Evolutionary conservation across 768 basidiomycete species (phyloP).

Genomic region (Tulasnella sp.): DNA sequence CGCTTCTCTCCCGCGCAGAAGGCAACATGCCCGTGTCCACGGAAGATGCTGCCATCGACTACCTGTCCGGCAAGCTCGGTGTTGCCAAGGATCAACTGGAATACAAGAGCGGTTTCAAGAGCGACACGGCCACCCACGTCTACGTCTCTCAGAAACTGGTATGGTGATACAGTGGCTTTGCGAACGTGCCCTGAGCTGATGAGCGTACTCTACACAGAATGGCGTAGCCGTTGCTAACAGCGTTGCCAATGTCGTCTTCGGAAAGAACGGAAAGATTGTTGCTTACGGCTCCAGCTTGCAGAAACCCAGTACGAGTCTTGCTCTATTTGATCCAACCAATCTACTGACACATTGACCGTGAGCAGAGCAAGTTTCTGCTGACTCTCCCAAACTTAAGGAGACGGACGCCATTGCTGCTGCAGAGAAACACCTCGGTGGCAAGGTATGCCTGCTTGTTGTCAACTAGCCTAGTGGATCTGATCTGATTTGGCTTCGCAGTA

Average conservation of each 20-base stretch:
- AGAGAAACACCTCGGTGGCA: slow-evolving; percentile 10
- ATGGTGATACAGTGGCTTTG: not conserved
- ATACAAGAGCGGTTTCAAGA: not conserved
- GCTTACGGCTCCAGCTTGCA: slow-evolving; percentile 16
- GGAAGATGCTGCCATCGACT: slow-evolving; percentile 9
- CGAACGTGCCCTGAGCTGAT: not conserved
- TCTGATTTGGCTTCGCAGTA: not conserved
- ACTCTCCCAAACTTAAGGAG: not conserved
- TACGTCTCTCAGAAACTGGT: slow-evolving; percentile 16
- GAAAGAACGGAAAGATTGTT: slow-evolving; percentile 11
- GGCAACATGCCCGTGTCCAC: not conserved
- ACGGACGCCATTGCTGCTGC: slow-evolving; percentile 3
- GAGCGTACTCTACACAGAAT: slow-evolving; percentile 4
- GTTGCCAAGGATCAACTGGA: not conserved
- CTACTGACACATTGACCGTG: not conserved
- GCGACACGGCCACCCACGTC: slow-evolving; percentile 10
- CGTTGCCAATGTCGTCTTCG: slow-evolving; percentile 15
- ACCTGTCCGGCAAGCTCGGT: slow-evolving; percentile 11
- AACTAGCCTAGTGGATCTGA: not conserved
- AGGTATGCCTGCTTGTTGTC: not conserved
- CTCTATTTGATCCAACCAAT: not conserved
- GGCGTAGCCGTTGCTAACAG: slow-evolving; percentile 16
- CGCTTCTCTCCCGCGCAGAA: not conserved
- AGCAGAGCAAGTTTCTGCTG: not conserved
- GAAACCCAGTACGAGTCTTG: not conserved